Conservation (phyloP, 2,329 filamentous ascomycete genomes). For the Colletotrichum acutatum region DNA sequence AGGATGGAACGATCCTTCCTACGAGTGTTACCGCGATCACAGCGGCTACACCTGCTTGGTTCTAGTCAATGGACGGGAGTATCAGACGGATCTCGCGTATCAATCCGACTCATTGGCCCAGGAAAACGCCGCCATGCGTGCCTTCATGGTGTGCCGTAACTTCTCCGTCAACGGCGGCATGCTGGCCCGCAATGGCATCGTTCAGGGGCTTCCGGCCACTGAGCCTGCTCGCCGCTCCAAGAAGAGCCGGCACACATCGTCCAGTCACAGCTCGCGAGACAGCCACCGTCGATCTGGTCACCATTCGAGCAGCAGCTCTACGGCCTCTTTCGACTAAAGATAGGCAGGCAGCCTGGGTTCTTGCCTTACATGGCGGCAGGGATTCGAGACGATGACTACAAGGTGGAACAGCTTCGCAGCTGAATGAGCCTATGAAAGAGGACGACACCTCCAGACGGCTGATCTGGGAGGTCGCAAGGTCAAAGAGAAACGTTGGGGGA, state of each 20-base stretch:
- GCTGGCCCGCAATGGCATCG: slow-evolving; percentile 76
- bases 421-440: slow-evolving; percentile 37
- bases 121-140: slow-evolving; percentile 94
- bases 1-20: slow-evolving; percentile 91
- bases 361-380: slow-evolving; percentile 31
- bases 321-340: slow-evolving; percentile 64
- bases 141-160: slow-evolving; percentile 97
- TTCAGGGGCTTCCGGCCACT: slow-evolving; percentile 71
- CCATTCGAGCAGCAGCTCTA: slow-evolving; percentile 73
- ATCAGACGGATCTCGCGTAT: slow-evolving; percentile 89
- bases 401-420: slow-evolving; percentile 53
- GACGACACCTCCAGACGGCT: not conserved
- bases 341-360: slow-evolving; percentile 6
- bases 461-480: not conserved
- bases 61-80: slow-evolving; percentile 95
- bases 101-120: slow-evolving; percentile 84
- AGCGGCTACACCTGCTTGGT: slow-evolving; percentile 90
- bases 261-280: slow-evolving; percentile 51
- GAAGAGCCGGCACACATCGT: slow-evolving; percentile 62
- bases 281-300: slow-evolving; percentile 62
- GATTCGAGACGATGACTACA: slow-evolving; percentile 38
- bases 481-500: not conserved
- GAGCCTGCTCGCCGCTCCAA: slow-evolving; percentile 60
- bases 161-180: slow-evolving; percentile 98
- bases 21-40: slow-evolving; percentile 81